Conservation (phyloP, 2,329 filamentous ascomycete species). For the Coniochaeta sp. region DNA sequence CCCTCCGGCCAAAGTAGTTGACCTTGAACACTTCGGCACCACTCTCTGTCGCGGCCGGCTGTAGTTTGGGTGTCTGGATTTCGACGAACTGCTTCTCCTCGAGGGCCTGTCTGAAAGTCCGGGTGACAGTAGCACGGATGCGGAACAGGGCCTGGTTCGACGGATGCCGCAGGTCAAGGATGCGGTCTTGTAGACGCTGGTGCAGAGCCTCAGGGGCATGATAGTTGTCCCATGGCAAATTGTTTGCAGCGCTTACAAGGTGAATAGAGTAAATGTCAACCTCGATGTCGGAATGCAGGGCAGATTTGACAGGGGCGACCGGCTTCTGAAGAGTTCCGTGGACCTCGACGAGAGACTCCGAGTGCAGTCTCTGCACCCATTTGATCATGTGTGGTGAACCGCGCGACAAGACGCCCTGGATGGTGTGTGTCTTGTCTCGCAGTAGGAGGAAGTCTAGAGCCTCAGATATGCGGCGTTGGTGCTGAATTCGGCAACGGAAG, state of each 20-base stretch:
- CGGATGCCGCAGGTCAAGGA: constrained; percentile 80
- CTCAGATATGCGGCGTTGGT: constrained; percentile 72
- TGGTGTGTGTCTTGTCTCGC: constrained; percentile 72
- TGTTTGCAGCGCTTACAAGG: constrained; percentile 41
- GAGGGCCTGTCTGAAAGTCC: constrained; percentile 69
- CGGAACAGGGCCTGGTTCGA: constrained; percentile 83
- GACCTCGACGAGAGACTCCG: constrained; percentile 72
- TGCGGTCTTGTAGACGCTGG: constrained; percentile 63
- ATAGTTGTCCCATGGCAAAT: constrained; percentile 44
- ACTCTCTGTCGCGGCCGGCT: constrained; percentile 84
- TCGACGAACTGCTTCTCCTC: constrained; percentile 77
- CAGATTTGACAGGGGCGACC: constrained; percentile 66
- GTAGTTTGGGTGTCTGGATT: constrained; percentile 88
- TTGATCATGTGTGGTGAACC: constrained; percentile 61
- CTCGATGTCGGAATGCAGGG: constrained; percentile 69
- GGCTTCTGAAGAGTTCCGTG: constrained; percentile 66
- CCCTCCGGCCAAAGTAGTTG: constrained; percentile 81
- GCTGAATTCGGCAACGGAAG: constrained; percentile 69
- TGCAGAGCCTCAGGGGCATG: constrained; percentile 5
- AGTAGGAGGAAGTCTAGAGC: constrained; percentile 81
- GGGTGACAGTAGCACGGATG: constrained; percentile 72
- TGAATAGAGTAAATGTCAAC: constrained; percentile 55
- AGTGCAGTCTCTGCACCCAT: constrained; percentile 76
- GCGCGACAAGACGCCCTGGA: constrained; percentile 78
- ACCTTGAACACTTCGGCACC: constrained; percentile 87